Evolutionary conservation across 768 basidiomycete genomes (phyloP).

Genomic region (Fistulinella prunicolor): DNA sequence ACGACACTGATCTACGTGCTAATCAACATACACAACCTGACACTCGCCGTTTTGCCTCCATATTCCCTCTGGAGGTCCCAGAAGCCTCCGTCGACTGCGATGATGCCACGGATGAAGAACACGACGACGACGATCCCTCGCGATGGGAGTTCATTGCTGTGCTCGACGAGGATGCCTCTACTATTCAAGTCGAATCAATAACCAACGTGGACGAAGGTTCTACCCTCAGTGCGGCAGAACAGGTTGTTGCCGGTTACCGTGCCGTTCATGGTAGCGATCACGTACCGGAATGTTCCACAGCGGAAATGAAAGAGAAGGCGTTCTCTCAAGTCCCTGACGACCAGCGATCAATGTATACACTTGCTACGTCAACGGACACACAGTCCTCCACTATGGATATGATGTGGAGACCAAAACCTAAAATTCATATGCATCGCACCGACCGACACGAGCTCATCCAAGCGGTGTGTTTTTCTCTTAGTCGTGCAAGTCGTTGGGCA

Average conservation of each 20-base stretch:
- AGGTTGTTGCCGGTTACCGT: constrained; percentile 18
- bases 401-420: constrained; percentile 32
- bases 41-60: constrained; percentile 27
- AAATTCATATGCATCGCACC: constrained; percentile 35
- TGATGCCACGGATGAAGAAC: constrained; percentile 15
- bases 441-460: constrained; percentile 36
- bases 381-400: constrained; percentile 27
- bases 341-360: constrained; percentile 26
- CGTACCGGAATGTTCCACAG: neutral
- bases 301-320: constrained; percentile 13
- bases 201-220: constrained; percentile 4
- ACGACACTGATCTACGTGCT: neutral
- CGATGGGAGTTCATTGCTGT: constrained; percentile 12
- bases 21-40: constrained; percentile 9
- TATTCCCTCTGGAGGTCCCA: constrained; percentile 17
- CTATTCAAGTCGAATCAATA: constrained; percentile 1
- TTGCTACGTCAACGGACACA: constrained; percentile 9
- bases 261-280: constrained; percentile 6
- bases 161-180: neutral
- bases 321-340: constrained; percentile 22
- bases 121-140: constrained; percentile 5
- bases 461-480: constrained; percentile 36
- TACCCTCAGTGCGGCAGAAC: constrained; percentile 22
- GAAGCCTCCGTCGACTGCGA: constrained; percentile 3
- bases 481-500: neutral